Evolutionary conservation across 177 flowering plant genomes (phyloP), one percentile per base, ranked within the genome.

Genomic region (Vitis hybrid): DNA sequence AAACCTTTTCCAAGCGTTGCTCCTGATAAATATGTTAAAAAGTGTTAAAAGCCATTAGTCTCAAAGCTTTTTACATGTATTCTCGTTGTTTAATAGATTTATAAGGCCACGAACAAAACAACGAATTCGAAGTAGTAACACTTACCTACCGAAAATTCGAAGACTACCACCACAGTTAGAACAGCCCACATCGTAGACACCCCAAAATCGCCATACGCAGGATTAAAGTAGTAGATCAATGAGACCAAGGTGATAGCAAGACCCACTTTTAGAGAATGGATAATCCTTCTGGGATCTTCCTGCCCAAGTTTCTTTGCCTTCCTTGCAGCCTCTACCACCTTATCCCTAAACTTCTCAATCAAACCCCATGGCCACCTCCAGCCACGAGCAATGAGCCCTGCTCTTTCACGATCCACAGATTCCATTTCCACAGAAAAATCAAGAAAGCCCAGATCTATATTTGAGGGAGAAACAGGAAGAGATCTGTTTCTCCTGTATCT

Each of bases 101-200:
- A 26, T 26, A 26, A 26, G 29, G 29, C 29, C 29, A 0, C 29
- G 29, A 0, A 0, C 0, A 26, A 2, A 2, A 26, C 13, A 18
- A 15, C 19, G 48, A 62, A 71, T 26, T 26, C 3, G 29, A 26
- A 26, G 29, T 0, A 26, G 29, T 26, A 26, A 26, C 29, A 26
- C 45, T 39, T 39, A 39, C 85, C 0, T 7, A 79, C 85, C 3
- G 77, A 72, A 66, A 70, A 79, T 33, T 82, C 83, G 53, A 79
- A 82, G 62, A 79, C 81, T 62, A 82, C 83, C 1, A 82, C 77
- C 3, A 82, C 85, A 13, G 85, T 82, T 66, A 82, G 19, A 0
- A 82, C 74, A 45, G 85, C 85, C 85, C 83, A 82, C 77, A 82
- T 77, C 20, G 81, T 79, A 48, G 75, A 70, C 60, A 22, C 78